A percentile compares a stretch with the other conserved stretches of the same genome.
phyloP scores from a whole-genome alignment of 108 stramenopile genomes.

The Cyclotella baltica region DNA sequence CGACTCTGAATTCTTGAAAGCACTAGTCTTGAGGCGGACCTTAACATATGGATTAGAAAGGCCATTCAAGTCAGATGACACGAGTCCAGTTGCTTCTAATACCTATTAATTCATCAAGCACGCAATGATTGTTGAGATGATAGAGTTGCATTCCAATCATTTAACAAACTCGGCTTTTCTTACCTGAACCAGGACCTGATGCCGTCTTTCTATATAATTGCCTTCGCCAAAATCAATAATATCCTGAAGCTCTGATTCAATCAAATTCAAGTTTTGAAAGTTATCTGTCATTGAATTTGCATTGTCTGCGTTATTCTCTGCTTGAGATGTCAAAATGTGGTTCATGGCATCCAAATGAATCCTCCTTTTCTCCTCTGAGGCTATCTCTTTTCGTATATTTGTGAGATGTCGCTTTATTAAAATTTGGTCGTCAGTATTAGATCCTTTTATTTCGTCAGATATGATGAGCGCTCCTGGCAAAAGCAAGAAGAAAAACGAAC shows the following conservation, averaged over 20 bases:
- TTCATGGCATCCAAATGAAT: constrained; percentile 37
- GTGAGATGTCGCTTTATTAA: constrained; percentile 58
- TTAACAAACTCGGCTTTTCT: background rate
- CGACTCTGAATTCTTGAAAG: constrained; percentile 52
- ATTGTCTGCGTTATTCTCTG: background rate
- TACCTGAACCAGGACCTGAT: constrained; percentile 81
- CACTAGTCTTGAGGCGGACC: constrained; percentile 61
- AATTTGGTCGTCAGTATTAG: constrained; percentile 48
- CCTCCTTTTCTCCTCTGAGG: constrained; percentile 48
- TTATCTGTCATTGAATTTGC: background rate
- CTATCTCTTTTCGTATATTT: constrained; percentile 58
- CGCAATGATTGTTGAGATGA: background rate
- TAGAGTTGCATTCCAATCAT: background rate
- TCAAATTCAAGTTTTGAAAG: background rate
- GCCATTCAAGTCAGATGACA: constrained; percentile 67
- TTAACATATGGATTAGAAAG: constrained; percentile 83
- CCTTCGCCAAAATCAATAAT: constrained; percentile 51
- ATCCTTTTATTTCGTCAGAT: constrained; percentile 59
- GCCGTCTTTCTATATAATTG: constrained; percentile 51
- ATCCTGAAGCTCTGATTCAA: constrained; percentile 34
- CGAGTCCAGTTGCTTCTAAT: constrained; percentile 80
- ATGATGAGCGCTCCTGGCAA: constrained; percentile 66
- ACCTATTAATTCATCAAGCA: constrained; percentile 36
- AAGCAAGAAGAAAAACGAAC: background rate
- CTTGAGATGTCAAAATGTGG: background rate